Conservation (phyloP, 1,284 basidiomycete species). For the Mycena citricolor region DNA sequence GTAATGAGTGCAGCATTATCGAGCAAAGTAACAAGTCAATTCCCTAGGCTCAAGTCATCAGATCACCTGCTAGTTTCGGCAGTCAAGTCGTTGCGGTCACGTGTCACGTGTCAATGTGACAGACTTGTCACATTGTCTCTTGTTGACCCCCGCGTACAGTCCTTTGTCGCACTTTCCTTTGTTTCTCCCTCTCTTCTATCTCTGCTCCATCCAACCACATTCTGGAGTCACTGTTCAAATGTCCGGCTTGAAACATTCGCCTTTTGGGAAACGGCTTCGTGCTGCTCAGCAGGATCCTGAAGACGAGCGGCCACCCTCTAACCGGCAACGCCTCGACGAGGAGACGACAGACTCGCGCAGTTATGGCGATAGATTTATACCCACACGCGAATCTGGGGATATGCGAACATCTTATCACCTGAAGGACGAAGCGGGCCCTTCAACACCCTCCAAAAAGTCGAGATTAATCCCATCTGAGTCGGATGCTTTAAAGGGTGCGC, state of each 20-base stretch:
- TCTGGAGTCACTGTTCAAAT: constrained; percentile 34
- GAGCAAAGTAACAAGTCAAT: too few relatives aligned
- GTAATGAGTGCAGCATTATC: too few relatives aligned
- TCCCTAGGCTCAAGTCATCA: too few relatives aligned
- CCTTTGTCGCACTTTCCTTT: too few relatives aligned
- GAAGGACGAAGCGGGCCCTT: constrained; percentile 64
- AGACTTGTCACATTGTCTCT: too few relatives aligned
- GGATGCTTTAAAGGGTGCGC: constrained; percentile 71
- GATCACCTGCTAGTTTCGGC: too few relatives aligned
- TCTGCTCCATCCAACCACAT: background rate
- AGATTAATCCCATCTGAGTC: constrained; percentile 76
- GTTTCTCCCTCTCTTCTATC: background rate
- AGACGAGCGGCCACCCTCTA: constrained; percentile 51
- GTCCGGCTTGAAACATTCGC: constrained; percentile 77
- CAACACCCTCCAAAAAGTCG: constrained; percentile 62
- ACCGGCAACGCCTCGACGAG: constrained; percentile 52
- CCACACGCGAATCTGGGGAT: constrained; percentile 68
- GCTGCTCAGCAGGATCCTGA: constrained; percentile 61
- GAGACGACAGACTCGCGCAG: constrained; percentile 42
- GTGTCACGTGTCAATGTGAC: too few relatives aligned
- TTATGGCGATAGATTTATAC: constrained; percentile 79
- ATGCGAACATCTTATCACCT: constrained; percentile 76
- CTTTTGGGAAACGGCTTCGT: constrained; percentile 75
- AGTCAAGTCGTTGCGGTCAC: too few relatives aligned
- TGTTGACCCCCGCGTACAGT: too few relatives aligned